Evolutionary conservation across 2,329 filamentous ascomycete species (phyloP).

Genomic region (Penicillium hesseltinei): DNA sequence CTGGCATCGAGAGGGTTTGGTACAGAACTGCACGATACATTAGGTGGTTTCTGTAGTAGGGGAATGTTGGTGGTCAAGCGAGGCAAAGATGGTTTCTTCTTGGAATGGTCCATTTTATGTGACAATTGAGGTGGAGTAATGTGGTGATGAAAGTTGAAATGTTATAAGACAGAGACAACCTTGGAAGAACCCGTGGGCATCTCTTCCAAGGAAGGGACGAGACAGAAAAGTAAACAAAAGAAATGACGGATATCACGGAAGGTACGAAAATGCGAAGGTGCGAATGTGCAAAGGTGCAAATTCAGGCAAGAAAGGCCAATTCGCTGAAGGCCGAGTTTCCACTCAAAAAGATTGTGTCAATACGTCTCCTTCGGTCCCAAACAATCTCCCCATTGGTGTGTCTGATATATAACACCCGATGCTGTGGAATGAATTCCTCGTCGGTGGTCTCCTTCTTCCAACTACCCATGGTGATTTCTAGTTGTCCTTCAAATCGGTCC

Average conservation of each 20-base stretch:
- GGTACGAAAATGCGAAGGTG: not conserved
- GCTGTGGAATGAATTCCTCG: constrained; percentile 57
- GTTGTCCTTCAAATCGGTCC: constrained; percentile 52
- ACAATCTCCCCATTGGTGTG: constrained; percentile 42
- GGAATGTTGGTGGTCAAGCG: constrained; percentile 19
- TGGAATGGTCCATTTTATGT: constrained; percentile 13
- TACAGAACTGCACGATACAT: constrained; percentile 7
- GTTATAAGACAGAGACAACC: not conserved
- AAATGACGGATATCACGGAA: not conserved
- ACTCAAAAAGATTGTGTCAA: constrained; percentile 50
- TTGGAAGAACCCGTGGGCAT: not conserved
- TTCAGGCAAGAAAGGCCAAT: constrained; percentile 28
- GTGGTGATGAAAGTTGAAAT: not conserved
- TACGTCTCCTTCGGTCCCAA: constrained; percentile 51
- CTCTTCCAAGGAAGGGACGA: not conserved
- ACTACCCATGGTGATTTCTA: constrained; percentile 48
- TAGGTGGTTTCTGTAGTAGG: constrained; percentile 1
- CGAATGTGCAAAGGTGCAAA: not conserved
- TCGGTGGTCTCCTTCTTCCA: constrained; percentile 56
- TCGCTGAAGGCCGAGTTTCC: constrained; percentile 37
- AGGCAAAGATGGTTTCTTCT: constrained; percentile 17
- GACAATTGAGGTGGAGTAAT: not conserved
- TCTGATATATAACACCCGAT: constrained; percentile 53
- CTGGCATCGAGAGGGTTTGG: constrained; percentile 18
- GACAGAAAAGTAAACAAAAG: not conserved